Evolutionary conservation across 1,284 basidiomycete genomes (phyloP).

Genomic region (Pseudozyma sp.): DNA sequence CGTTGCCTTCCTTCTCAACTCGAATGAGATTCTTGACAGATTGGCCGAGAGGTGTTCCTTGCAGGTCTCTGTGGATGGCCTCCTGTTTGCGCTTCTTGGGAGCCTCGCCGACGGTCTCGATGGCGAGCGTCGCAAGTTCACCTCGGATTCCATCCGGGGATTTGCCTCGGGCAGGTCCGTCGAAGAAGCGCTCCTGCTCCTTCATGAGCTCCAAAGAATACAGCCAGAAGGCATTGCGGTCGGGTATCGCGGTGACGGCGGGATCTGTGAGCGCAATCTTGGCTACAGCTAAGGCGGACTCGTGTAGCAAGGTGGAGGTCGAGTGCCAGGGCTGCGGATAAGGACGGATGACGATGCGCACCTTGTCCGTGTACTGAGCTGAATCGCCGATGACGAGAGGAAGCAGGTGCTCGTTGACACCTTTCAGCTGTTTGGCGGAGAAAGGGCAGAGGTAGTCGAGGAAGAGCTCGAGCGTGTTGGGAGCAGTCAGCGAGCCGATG

Average conservation of each 20-base stretch:
- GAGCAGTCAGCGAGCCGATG: conserved; percentile 77
- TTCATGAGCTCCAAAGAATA: conserved; percentile 77
- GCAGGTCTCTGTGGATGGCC: conserved; percentile 70
- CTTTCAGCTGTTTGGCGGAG: conserved; percentile 70
- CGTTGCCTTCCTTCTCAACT: conserved; percentile 77
- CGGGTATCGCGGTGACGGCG: conserved; percentile 18
- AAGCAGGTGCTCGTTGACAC: conserved; percentile 69
- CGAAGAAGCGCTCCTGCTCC: conserved; percentile 80
- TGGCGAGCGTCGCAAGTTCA: conserved; percentile 75
- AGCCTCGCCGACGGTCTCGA: conserved; percentile 72
- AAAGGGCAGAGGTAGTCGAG: conserved; percentile 73
- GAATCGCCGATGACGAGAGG: conserved; percentile 63
- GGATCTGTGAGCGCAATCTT: conserved; percentile 71
- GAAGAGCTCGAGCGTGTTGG: conserved; percentile 87
- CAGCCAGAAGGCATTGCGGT: conserved; percentile 55
- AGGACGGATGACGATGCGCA: conserved; percentile 81
- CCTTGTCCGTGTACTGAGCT: conserved; percentile 76
- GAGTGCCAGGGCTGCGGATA: conserved; percentile 78
- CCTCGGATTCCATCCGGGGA: conserved; percentile 81
- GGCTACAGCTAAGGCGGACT: conserved; percentile 81
- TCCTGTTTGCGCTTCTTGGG: conserved; percentile 66
- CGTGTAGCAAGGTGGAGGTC: conserved; percentile 78
- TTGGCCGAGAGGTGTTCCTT: conserved; percentile 63
- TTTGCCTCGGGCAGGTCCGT: conserved; percentile 78
- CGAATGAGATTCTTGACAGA: conserved; percentile 76